Evolutionary conservation across 495 filamentous ascomycete species (phyloP).

Genomic region (Saxophila tyrrhenica): DNA sequence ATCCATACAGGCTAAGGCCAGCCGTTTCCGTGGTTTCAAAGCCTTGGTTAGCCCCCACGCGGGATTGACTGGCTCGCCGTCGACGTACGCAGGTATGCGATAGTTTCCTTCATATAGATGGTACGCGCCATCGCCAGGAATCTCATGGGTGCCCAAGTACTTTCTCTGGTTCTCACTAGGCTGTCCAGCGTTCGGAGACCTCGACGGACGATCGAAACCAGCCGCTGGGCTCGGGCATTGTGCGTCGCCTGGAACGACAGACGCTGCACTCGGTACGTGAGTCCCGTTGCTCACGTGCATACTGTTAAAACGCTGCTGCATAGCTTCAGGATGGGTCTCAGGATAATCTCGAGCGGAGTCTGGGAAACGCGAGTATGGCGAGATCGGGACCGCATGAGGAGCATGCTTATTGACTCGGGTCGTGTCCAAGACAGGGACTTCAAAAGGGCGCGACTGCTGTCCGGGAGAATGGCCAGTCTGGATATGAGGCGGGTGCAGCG

Average conservation of each 20-base stretch:
- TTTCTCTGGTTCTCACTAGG: slow-evolving; percentile 9
- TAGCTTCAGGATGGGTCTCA: neutral
- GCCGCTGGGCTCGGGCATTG: neutral
- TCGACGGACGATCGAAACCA: neutral
- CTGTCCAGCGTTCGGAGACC: neutral
- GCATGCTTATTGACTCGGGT: neutral
- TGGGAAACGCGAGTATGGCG: slow-evolving; percentile 8
- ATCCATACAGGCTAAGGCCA: slow-evolving; percentile 80
- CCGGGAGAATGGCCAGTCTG: neutral
- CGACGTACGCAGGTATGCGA: slow-evolving; percentile 71
- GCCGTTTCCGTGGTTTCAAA: slow-evolving; percentile 76
- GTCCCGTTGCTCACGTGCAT: neutral
- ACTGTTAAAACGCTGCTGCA: neutral
- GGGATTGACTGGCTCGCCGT: slow-evolving; percentile 77
- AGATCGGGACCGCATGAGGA: slow-evolving; percentile 4
- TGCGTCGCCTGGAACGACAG: neutral
- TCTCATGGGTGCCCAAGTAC: slow-evolving; percentile 30
- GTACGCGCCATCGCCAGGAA: slow-evolving; percentile 70
- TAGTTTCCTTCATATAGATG: slow-evolving; percentile 83
- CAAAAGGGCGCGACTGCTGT: slow-evolving; percentile 3
- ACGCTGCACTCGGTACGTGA: neutral
- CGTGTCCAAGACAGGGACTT: slow-evolving; percentile 14
- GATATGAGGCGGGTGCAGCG: slow-evolving; percentile 6
- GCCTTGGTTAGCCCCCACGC: slow-evolving; percentile 91
- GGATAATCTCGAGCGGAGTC: slow-evolving; percentile 6